Conservation (phyloP, 345 rosid species). For the Gossypium australe region DNA sequence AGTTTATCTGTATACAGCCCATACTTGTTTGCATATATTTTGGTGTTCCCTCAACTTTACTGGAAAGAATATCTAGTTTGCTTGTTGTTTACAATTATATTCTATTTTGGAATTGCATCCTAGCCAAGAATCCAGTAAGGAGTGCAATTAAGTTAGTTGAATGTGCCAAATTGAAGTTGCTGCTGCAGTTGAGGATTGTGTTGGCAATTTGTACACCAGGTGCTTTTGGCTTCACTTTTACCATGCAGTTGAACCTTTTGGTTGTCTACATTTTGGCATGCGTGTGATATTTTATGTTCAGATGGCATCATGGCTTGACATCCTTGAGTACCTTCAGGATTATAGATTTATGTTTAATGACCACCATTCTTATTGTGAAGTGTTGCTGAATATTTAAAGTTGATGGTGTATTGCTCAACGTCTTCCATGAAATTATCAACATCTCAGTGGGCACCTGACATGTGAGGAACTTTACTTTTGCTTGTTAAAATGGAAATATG, state of each 20-base stretch:
- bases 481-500: constrained; percentile 9
- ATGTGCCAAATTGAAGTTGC: constrained; percentile 13
- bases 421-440: constrained; percentile 1
- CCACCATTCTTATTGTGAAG: constrained; percentile 7
- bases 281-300: constrained; percentile 1
- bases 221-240: constrained; percentile 10
- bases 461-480: constrained; percentile 8
- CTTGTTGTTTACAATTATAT: constrained; percentile 3
- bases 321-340: background rate
- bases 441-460: background rate
- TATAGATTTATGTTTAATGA: constrained; percentile 12
- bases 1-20: constrained; percentile 25
- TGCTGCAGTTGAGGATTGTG: constrained; percentile 10
- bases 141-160: constrained; percentile 10
- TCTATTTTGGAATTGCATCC: background rate
- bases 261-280: constrained; percentile 1
- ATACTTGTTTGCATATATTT: constrained; percentile 14
- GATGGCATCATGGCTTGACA: constrained; percentile 4
- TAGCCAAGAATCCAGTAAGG: constrained; percentile 4
- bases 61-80: background rate
- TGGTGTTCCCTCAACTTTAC: constrained; percentile 5
- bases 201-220: background rate
- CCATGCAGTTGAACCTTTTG: constrained; percentile 10
- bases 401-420: constrained; percentile 5
- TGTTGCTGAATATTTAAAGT: constrained; percentile 9